Evolutionary conservation across 768 basidiomycete species (phyloP), one percentile per base, ranked within the genome.

Genomic region (Leccinellum albellum): DNA sequence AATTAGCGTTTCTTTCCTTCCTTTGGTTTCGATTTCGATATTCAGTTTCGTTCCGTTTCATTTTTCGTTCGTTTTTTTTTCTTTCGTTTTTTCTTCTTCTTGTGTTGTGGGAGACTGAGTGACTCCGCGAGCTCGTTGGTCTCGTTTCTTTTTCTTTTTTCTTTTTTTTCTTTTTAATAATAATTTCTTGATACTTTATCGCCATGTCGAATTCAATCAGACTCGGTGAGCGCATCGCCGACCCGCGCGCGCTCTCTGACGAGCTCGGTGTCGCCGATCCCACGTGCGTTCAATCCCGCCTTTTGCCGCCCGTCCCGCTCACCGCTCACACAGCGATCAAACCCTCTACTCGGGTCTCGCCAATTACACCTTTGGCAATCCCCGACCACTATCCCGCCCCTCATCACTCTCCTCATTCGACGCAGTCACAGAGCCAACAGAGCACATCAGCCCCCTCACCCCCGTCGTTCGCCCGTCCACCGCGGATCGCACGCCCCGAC

Each of bases 401-500:
- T 47, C 74, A 51, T 35, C 64, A 35, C 42, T 47, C 35, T 42
- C 59, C 9, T 33, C 64, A 28, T 37, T 47, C 46, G 60, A 62
- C 61, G 58, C 55, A 6, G 23, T 3, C n/a, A 24, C 58, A 21
- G 66, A 66, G 10, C 47, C 64, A 21, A 52, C 70, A 45, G 68
- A 69, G 31, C 55, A 60, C 40, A 69, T 76, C 63, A 77, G 76
- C 47, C 78, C 77, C 0, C 74, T 80, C 56, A 68, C 73, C 3
- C 61, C 69, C 23, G 51, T 67, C 21, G 42, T 61, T 4, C 63
- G 56, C 23, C 56, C 64, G 12, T n/a, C 56, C 42, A 74, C 72
- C 35, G 48, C 70, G 20, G 77, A 81, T 61, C 74, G 71, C 35
- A 80, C 79, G 0, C 79, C 79, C 5, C 77, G 79, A 40, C 75